phyloP scores from a whole-genome alignment of 2,329 filamentous ascomycete species.

The Pestalotiopsis sp. region DNA sequence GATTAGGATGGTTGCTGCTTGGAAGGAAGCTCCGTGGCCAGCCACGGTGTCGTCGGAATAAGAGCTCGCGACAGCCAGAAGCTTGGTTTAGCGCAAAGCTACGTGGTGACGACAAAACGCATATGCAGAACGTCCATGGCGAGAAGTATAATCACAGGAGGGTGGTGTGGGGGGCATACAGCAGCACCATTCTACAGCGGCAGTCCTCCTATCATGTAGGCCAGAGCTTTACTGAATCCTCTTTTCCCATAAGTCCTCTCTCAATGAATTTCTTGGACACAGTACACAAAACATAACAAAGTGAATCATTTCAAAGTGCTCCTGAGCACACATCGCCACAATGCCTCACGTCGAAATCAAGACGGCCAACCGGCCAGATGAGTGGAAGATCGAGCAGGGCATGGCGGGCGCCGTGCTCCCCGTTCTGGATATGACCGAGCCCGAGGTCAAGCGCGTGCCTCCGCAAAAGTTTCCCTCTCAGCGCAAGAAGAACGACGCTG shows the following conservation, averaged over 20 bases:
- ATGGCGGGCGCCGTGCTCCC: conserved; percentile 48
- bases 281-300: neutral
- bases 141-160: neutral
- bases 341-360: neutral
- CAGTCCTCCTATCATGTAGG: neutral
- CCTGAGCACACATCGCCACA: neutral
- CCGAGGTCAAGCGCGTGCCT: conserved; percentile 33
- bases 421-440: conserved; percentile 47
- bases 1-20: too few relatives aligned
- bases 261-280: neutral
- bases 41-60: too few relatives aligned
- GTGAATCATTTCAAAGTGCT: neutral
- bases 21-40: too few relatives aligned
- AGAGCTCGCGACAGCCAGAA: neutral
- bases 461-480: conserved; percentile 29
- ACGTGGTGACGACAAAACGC: neutral
- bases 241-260: neutral
- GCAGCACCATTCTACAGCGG: neutral
- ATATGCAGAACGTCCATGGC: neutral
- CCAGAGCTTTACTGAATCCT: neutral
- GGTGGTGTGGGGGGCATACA: neutral
- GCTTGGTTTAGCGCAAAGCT: neutral
- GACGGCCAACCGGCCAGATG: conserved; percentile 38
- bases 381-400: conserved; percentile 58
- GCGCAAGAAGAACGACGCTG: conserved; percentile 42